A percentile compares a stretch with the other conserved stretches of the same genome.
These are phyloP conservation scores for Sporothrix phasma DNA, from an alignment of 2,329 filamentous ascomycete species.

Conservation along the genomic window DNA sequence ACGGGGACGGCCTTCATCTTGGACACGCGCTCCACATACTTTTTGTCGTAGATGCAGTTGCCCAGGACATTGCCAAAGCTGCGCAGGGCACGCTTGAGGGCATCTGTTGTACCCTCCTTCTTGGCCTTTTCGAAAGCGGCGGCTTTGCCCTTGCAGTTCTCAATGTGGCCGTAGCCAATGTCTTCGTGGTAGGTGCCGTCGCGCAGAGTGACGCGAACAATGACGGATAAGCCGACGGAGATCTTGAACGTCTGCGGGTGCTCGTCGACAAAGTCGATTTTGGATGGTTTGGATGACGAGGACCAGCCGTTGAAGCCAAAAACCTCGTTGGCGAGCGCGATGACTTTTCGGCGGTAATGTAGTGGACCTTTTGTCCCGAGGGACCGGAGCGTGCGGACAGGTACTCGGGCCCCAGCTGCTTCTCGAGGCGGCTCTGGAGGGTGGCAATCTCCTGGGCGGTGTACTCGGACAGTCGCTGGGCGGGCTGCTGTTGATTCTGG, in stretches of 20 bases:
- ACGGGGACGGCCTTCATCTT: constrained; percentile 74
- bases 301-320: constrained; percentile 99
- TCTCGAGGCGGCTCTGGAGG: constrained; percentile 75
- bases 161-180: constrained; percentile 90
- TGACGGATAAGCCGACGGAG: constrained; percentile 77
- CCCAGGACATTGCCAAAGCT: constrained; percentile 94
- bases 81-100: constrained; percentile 75
- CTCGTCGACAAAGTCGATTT: constrained; percentile 92
- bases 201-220: constrained; percentile 77
- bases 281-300: constrained; percentile 87
- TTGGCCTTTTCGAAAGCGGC: constrained; percentile 97
- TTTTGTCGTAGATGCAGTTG: constrained; percentile 98
- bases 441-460: constrained; percentile 87
- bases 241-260: constrained; percentile 67
- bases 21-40: constrained; percentile 80
- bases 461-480: constrained; percentile 61
- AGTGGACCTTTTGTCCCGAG: constrained; percentile 78
- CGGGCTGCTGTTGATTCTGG: constrained; percentile 28
- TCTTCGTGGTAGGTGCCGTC: constrained; percentile 98
- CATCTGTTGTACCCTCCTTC: constrained; percentile 95
- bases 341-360: constrained; percentile 96
- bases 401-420: constrained; percentile 91
- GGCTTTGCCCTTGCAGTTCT: constrained; percentile 92
- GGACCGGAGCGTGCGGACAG: constrained; percentile 79
- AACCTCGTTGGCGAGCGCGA: constrained; percentile 86